Percentiles rank a stretch among this genome's conserved stretches.
Conservation (phyloP, 2,329 filamentous ascomycete genomes). For the Colletotrichum horii region DNA sequence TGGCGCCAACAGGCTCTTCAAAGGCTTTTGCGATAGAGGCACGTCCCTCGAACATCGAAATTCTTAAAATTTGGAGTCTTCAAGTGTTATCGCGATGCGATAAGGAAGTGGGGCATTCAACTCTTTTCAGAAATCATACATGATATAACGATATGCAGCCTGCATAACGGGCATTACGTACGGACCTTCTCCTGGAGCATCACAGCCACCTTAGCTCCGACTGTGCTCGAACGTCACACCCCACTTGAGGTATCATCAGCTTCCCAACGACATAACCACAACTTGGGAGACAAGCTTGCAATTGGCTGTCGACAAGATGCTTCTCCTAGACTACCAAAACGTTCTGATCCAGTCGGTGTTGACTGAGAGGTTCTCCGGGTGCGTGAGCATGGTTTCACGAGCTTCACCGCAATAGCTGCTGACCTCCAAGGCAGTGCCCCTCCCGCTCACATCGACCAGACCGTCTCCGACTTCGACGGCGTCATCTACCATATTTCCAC, state of each 20-base stretch:
- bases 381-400: conserved; percentile 31
- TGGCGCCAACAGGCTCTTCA: background rate
- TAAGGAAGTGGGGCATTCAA: background rate
- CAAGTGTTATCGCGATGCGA: background rate
- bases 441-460: conserved; percentile 92
- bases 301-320: conserved; percentile 59
- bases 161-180: background rate
- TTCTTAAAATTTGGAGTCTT: background rate
- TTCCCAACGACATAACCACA: conserved; percentile 14
- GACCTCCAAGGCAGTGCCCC: conserved; percentile 68
- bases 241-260: conserved; percentile 25
- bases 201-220: conserved; percentile 20
- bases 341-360: conserved; percentile 96
- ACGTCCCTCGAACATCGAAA: background rate
- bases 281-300: background rate
- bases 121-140: background rate
- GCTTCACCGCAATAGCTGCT: conserved; percentile 30
- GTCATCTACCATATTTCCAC: conserved; percentile 99
- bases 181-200: conserved; percentile 1
- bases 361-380: conserved; percentile 93
- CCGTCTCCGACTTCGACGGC: conserved; percentile 98
- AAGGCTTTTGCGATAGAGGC: conserved; percentile 9
- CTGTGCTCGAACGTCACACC: conserved; percentile 17
- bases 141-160: background rate
- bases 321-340: conserved; percentile 99